These are phyloP conservation scores for Lathyrus aphaca DNA, from an alignment of 306 rosid species.

Conservation along the genomic window DNA sequence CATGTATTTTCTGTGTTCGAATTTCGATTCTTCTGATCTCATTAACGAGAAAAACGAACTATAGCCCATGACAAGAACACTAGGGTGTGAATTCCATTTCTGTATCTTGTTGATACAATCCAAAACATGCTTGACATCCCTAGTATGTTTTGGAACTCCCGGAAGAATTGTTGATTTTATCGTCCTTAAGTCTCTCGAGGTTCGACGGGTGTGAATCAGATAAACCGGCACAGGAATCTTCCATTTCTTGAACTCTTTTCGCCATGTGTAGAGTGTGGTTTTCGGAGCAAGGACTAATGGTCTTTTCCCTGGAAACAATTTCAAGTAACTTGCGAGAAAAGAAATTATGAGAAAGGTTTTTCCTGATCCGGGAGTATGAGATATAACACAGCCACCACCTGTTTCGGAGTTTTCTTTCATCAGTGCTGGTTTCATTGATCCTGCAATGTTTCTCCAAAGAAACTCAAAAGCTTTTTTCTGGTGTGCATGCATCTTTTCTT, in stretches of 20 bases:
- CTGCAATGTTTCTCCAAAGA: slow-evolving; percentile 81
- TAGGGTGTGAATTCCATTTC: slow-evolving; percentile 82
- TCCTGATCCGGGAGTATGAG: slow-evolving; percentile 95
- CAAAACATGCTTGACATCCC: slow-evolving; percentile 71
- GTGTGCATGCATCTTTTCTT: slow-evolving; percentile 58
- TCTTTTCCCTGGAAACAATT: slow-evolving; percentile 73
- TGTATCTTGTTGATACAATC: slow-evolving; percentile 79
- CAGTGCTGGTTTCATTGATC: slow-evolving; percentile 62
- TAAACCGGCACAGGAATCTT: slow-evolving; percentile 74
- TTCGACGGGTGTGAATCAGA: slow-evolving; percentile 72
- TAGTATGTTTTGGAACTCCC: slow-evolving; percentile 61
- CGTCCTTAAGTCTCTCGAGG: slow-evolving; percentile 51
- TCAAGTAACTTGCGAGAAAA: slow-evolving; percentile 79
- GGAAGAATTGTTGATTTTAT: slow-evolving; percentile 49
- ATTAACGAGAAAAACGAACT: slow-evolving; percentile 74
- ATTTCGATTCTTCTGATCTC: slow-evolving; percentile 71
- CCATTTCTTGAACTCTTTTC: slow-evolving; percentile 87
- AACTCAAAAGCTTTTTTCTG: slow-evolving; percentile 89
- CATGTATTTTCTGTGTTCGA: slow-evolving; percentile 73
- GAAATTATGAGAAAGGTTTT: slow-evolving; percentile 82
- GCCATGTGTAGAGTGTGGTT: slow-evolving; percentile 87
- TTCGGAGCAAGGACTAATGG: slow-evolving; percentile 90
- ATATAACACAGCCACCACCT: slow-evolving; percentile 87
- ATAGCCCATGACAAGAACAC: slow-evolving; percentile 93
- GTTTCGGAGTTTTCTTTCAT: slow-evolving; percentile 54